These are phyloP conservation scores for Arthroderma uncinatum DNA, from an alignment of 2,329 filamentous ascomycete genomes.

Conservation along the genomic window DNA sequence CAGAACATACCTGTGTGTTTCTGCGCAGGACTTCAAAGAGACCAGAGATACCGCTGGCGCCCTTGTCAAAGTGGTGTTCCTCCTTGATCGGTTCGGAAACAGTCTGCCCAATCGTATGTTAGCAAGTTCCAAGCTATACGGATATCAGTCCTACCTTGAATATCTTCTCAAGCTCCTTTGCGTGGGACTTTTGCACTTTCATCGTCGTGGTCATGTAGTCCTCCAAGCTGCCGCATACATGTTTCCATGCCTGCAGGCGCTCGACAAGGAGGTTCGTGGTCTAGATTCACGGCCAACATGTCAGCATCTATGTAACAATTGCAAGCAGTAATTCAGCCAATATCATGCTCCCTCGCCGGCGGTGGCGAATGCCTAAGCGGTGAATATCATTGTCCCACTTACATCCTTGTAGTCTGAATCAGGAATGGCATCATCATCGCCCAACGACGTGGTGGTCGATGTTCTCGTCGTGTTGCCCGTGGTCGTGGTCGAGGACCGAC, in stretches of 20 bases:
- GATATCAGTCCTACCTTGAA: slow-evolving; percentile 53
- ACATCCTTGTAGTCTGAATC: slow-evolving; percentile 26
- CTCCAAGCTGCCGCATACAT: slow-evolving; percentile 81
- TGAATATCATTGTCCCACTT: no score
- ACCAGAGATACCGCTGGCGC: slow-evolving; percentile 72
- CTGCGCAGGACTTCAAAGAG: slow-evolving; percentile 89
- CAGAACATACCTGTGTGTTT: slow-evolving; percentile 59
- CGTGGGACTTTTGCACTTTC: slow-evolving; percentile 71
- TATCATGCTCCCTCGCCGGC: no score
- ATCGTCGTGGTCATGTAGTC: slow-evolving; percentile 78
- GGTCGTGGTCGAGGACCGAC: slow-evolving; percentile 12
- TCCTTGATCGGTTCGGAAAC: slow-evolving; percentile 78
- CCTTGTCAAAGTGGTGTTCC: slow-evolving; percentile 86
- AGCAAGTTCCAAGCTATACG: slow-evolving; percentile 12
- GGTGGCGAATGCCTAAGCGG: no score
- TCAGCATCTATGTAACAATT: neutral
- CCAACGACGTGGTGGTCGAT: slow-evolving; percentile 10
- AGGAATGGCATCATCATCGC: slow-evolving; percentile 25
- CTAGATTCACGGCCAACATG: slow-evolving; percentile 30
- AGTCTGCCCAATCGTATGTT: slow-evolving; percentile 44
- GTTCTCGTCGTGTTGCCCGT: slow-evolving; percentile 17
- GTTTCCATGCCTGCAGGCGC: slow-evolving; percentile 89
- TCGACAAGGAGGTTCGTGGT: slow-evolving; percentile 73
- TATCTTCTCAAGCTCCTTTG: slow-evolving; percentile 91
- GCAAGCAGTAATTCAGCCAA: no score